Base-by-base conservation (phyloP, 352 stramenopile species). In the Pelagophyceae sp. region DNA sequence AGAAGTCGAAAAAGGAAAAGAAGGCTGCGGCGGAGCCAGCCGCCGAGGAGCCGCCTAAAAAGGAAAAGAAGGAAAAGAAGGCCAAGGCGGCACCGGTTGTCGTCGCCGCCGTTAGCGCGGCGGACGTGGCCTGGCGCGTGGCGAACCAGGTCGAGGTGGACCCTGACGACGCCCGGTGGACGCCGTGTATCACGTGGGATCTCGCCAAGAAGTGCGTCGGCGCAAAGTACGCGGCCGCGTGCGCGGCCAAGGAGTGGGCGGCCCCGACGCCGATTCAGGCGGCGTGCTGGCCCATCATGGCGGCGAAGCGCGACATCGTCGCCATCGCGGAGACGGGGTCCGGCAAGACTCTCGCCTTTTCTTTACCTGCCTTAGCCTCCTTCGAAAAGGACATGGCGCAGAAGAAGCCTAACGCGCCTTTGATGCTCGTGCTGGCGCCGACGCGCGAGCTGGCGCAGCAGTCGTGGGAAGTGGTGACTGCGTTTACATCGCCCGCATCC, bases 231-330 rank as follows among this genome's bases (percentile, higher is more conserved):
- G 77, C 87, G 79, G 89, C 69, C 85, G 82, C 77, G 91, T 91
- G 82, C 82, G 78, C 92, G 85, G 84, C 86, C 80, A 84, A 94
- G 78, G 88, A 87, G 31, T 99, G 98, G 81, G 80, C 84, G 71
- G 90, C 87, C 82, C 95, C 95, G 40, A 98, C 92, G 77, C 94
- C 94, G n/a, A 98, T 99, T 85, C 95, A 99, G 86, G 94, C 92
- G 51, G 92, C 98, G 82, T 98, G 94, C 81, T 98, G 95, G 95
- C 91, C 91, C 3, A 92, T 95, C 76, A 83, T 95, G 27, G 85
- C 87, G 31, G 92, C 87, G 0, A 89, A 88, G 45, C 86, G 89
- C 32, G 91, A 96, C 78, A 91, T 95, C 74, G 92, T 96, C 71
- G 91, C 90, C 76, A 94, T 96, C 76, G 90, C 92, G n/a, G 90